Base-by-base conservation (phyloP, 202 grass and related monocot species). In the Panicum hallii region DNA sequence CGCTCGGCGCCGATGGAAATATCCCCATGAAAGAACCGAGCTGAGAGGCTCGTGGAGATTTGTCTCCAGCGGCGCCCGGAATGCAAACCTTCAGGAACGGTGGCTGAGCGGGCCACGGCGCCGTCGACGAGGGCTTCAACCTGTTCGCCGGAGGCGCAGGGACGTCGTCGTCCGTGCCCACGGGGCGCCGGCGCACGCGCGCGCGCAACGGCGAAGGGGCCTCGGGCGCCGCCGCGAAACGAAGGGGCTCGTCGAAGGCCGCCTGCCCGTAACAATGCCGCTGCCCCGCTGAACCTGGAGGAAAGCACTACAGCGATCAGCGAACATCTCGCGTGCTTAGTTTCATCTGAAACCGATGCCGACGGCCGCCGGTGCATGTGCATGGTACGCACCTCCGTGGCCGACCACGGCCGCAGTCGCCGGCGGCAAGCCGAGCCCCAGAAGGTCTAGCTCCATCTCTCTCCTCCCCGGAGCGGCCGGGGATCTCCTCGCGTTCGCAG, bases 391-490 rank as follows among this genome's bases (percentile, higher is more conserved):
- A 43, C 50, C 50, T 56, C 17, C 50, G 50, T 7, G 17, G 3
- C 30, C 49, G 19, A 3, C 62, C 4, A 12, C 34, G 14, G 32
- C 13, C 22, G 42, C 16, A 0, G 72, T 47, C n/a, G 54, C 30
- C 74, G 57, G 67, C 66, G 26, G 66, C 74, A 68, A 78, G 26
- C 48, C 56, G 9, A 73, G 70, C 14, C 80, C 86, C 36, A 83
- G 36, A 11, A 88, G 72, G 67, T 79, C 80, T 36, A 72, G 62
- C 45, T 78, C 86, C 84, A 66, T 87, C 36, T 58, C 20, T 22
- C 15, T 11, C 38, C 11, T 16, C 30, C 63, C 30, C 63, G 63
- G 63, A 48, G 14, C 13, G 30, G 26, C 28, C 30, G 62, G 68
- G 11, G 45, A 23, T 46, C 45, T 15, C 43, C 3, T 70, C 67